Percentiles rank a stretch among this genome's conserved stretches.
Evolutionary conservation across 257 asterid species (phyloP).

Genomic region (Handroanthus guayacan): DNA sequence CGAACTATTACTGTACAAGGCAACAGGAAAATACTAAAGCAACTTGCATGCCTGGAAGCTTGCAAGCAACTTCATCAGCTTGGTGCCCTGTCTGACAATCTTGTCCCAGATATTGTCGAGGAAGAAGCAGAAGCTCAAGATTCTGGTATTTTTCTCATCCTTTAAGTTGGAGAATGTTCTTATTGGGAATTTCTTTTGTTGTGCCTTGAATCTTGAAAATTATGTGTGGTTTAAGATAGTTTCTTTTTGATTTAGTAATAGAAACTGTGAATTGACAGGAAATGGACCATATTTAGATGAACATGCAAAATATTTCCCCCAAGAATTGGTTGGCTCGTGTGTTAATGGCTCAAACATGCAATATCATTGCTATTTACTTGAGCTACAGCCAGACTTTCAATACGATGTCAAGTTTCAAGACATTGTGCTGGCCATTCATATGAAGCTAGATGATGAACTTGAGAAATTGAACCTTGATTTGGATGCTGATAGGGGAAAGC

Average conservation of each 20-base stretch:
- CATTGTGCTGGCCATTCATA: slow-evolving; percentile 59
- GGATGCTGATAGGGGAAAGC: slow-evolving; percentile 57
- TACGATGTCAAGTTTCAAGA: slow-evolving; percentile 52
- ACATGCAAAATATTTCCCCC: slow-evolving; percentile 54
- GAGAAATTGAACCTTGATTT: slow-evolving; percentile 48
- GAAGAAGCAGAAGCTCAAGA: slow-evolving; percentile 59
- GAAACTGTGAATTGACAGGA: slow-evolving; percentile 46
- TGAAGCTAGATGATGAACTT: slow-evolving; percentile 51
- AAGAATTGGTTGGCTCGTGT: slow-evolving; percentile 58
- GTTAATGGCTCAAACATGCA: slow-evolving; percentile 28
- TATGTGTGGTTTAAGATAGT: background rate
- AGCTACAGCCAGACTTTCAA: slow-evolving; percentile 45
- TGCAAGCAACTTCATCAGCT: slow-evolving; percentile 80
- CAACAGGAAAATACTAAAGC: slow-evolving; percentile 52
- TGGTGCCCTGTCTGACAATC: slow-evolving; percentile 69
- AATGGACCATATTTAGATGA: slow-evolving; percentile 46
- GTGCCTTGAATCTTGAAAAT: background rate
- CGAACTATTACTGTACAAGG: slow-evolving; percentile 52
- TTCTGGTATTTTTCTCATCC: slow-evolving; percentile 45
- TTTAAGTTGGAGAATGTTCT: background rate
- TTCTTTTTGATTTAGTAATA: slow-evolving; percentile 18
- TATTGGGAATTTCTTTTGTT: slow-evolving; percentile 8
- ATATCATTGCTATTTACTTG: slow-evolving; percentile 59
- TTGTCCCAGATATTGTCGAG: slow-evolving; percentile 75
- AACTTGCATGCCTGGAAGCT: slow-evolving; percentile 83